Evolutionary conservation across 1,284 basidiomycete species (phyloP), one percentile per base, ranked within the genome.

Genomic region (Afroboletus lepidellus): DNA sequence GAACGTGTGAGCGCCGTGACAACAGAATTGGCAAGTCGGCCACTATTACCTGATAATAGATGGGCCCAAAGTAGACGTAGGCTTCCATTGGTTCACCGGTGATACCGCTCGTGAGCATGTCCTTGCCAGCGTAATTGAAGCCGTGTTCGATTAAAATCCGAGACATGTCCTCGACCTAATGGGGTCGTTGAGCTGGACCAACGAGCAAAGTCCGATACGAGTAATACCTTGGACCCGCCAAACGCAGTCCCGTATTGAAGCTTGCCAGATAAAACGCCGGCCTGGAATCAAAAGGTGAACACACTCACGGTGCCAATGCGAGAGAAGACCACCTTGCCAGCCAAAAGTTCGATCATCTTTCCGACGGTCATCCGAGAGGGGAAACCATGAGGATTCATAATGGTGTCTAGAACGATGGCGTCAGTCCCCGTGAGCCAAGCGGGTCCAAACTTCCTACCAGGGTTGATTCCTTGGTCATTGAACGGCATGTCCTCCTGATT

Each of bases 371-470:
- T 99, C 50, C 97, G 93, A 51, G 94, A 97, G 2, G 97, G 97
- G 80, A 99, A 99, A 65, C 97, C 97, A 73, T 99, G 97, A 3
- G 97, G 97, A 70, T 99, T 99, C 96, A 99, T 99, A 75, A 99
- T 98, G 20, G 96, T 93, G 73, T 99, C 97, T 85, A 74, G 49
- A 37, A 34, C 13, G 13, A 38, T 34, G 8, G 38, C 41, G 25
- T 69, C 48, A 64, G 56, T 13, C 15, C 18, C 16, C 20, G 37
- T 21, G 34, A 20, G n/a, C 24, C 23, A 8, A 49, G 32, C n/a
- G 20, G 21, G 25, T 44, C 23, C 25, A 29, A 16, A 51, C 15
- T 52, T 68, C 79, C 58, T 67, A 90, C 91, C 90, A 51, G 90
- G 94, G 66, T 84, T 89, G 61, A 98, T 96, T 27, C 97, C 97